phyloP scores from a whole-genome alignment of 2,329 filamentous ascomycete genomes.

The Aspergillus niger region DNA sequence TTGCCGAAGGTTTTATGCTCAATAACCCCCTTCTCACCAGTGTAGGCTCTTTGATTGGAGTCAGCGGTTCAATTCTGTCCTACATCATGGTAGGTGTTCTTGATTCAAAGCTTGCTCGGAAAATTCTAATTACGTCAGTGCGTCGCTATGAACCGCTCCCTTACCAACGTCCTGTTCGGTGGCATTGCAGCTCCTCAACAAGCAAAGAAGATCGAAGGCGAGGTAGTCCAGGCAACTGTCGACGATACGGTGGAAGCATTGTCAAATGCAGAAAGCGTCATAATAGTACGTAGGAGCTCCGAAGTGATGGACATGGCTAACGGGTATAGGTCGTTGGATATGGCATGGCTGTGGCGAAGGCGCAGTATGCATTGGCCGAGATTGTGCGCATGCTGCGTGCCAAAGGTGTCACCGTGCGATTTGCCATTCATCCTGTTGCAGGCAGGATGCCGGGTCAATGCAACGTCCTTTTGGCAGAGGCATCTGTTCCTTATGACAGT shows the following conservation, averaged over 20 bases:
- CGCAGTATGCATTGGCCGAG: constrained; percentile 85
- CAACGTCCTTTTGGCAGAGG: constrained; percentile 86
- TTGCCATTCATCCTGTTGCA: constrained; percentile 87
- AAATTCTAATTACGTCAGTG: constrained; percentile 50
- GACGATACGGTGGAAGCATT: constrained; percentile 80
- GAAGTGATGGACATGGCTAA: neutral
- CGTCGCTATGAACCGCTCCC: constrained; percentile 85
- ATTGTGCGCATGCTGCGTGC: constrained; percentile 73
- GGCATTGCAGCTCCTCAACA: constrained; percentile 68
- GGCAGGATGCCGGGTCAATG: constrained; percentile 93
- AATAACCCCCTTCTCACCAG: constrained; percentile 83
- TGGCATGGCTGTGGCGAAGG: constrained; percentile 92
- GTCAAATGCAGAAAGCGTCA: constrained; percentile 76
- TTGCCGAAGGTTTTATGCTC: constrained; percentile 90
- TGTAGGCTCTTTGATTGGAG: constrained; percentile 82
- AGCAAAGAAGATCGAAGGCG: constrained; percentile 72
- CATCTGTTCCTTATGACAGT: constrained; percentile 82
- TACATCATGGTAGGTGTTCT: constrained; percentile 63
- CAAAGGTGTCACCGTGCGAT: constrained; percentile 78
- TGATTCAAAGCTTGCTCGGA: neutral
- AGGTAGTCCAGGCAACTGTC: constrained; percentile 74
- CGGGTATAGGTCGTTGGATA: constrained; percentile 69
- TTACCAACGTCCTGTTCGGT: constrained; percentile 88
- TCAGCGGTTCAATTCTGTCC: constrained; percentile 84
- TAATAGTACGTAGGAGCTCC: constrained; percentile 59